Base-by-base conservation (phyloP, 2,329 filamentous ascomycete genomes). In the Colletotrichum falcatum region DNA sequence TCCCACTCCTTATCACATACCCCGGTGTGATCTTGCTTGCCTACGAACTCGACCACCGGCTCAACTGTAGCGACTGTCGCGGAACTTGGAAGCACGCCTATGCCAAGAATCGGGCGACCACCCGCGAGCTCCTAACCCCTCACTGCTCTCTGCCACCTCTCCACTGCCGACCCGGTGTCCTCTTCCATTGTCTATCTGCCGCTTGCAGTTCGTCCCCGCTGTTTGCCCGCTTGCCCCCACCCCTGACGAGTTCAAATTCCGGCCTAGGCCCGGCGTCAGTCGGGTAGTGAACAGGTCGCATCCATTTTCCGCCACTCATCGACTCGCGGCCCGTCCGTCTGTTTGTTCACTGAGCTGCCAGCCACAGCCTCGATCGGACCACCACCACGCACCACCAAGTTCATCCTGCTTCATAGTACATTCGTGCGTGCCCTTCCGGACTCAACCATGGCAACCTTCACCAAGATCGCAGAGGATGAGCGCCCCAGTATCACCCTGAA, bases 401-500 rank as follows among this genome's bases (percentile, higher is more conserved):
- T 37, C 16, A 51, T 16, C 26, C 49, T 23, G 39, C 51, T 42
- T 26, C 16, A 26, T 9, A 11, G 11, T 56, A 39, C 55, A 30
- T 39, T 60, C 35, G 48, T 16, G 20, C 44, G 39, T n/a, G n/a
- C n/a, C n/a, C n/a, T n/a, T n/a, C 65, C 54, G 35, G 16, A 44
- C 42, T 37, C 65, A 71, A 80, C 60, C 62, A 94, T 94, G 92
- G 89, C 92, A 12, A 92, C 90, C 56, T 94, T 93, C 77, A 94
- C 92, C 30, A 89, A 88, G 76, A 88, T 93, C 73, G 76, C 82
- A 12, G 88, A 90, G 66, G 84, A 84, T 73, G 87, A 91, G 74
- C 85, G 81, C 70, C 87, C 92, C 56, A 86, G 86, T 74, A 92
- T 94, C 76, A 87, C 87, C 64, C 83, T 95, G 70, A 88, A 93